These are phyloP conservation scores for Geotrichum phurueaensis DNA, from an alignment of 1,139 yeast genomes.

Conservation along the genomic window DNA sequence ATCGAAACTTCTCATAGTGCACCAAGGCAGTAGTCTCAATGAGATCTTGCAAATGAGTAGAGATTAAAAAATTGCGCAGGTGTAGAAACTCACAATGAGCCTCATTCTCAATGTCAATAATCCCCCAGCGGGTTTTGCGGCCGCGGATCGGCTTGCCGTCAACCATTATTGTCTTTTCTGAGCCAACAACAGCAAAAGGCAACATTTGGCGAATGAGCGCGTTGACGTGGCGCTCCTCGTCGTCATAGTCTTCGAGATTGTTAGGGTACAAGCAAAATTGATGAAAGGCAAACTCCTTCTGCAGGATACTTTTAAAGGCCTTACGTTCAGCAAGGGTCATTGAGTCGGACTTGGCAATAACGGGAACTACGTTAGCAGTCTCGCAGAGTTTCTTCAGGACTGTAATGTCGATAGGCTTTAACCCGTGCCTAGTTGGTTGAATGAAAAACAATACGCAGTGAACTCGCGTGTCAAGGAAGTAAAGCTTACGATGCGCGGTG, in stretches of 20 bases:
- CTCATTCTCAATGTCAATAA: conserved; percentile 78
- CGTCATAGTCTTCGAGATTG: conserved; percentile 76
- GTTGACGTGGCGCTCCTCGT: conserved; percentile 40
- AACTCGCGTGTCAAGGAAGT: conserved; percentile 83
- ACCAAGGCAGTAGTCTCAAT: conserved; percentile 85
- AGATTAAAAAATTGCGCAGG: conserved; percentile 84
- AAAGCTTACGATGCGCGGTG: conserved; percentile 88
- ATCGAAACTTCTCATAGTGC: conserved; percentile 89
- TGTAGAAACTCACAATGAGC: conserved; percentile 93
- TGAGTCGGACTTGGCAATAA: conserved; percentile 89
- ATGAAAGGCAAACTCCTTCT: conserved; percentile 69
- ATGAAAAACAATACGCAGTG: conserved; percentile 90
- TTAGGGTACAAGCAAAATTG: conserved; percentile 81
- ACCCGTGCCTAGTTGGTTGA: conserved; percentile 78
- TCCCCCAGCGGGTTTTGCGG: conserved; percentile 91
- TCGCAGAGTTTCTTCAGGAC: conserved; percentile 82
- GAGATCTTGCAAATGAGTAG: conserved; percentile 93
- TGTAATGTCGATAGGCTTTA: conserved; percentile 73
- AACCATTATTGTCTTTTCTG: conserved; percentile 63
- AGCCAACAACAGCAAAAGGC: conserved; percentile 94
- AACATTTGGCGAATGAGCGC: conserved; percentile 49
- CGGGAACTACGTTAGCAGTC: conserved; percentile 90
- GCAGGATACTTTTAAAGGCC: conserved; percentile 61
- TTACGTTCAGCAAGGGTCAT: conserved; percentile 81
- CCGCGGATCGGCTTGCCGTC: conserved; percentile 78